Conservation (phyloP, 306 rosid species). For the Morella rubra region DNA sequence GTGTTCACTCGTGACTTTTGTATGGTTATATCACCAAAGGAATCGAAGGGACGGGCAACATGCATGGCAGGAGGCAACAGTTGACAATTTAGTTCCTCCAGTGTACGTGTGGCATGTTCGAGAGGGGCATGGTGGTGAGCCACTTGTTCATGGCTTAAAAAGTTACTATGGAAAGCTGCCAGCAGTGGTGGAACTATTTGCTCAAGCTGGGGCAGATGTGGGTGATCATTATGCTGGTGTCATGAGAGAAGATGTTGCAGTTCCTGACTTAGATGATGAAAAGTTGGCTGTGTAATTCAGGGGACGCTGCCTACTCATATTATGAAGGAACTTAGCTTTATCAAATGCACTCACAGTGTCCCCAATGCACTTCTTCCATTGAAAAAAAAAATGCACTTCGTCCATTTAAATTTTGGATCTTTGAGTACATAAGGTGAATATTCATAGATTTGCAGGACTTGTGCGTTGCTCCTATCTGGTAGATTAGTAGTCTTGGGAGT, state of each 20-base stretch:
- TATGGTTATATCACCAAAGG: too few relatives aligned
- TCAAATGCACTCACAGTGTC: background rate
- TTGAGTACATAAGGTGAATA: too few relatives aligned
- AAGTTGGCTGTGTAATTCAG: slow-evolving; percentile 54
- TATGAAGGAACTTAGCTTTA: background rate
- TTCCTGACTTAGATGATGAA: slow-evolving; percentile 57
- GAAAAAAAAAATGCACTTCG: too few relatives aligned
- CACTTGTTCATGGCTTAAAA: slow-evolving; percentile 52
- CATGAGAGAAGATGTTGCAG: slow-evolving; percentile 61
- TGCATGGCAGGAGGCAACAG: slow-evolving; percentile 73
- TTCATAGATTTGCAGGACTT: too few relatives aligned
- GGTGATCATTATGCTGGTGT: slow-evolving; percentile 36
- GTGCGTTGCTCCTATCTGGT: too few relatives aligned
- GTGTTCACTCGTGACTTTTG: too few relatives aligned
- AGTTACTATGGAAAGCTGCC: slow-evolving; percentile 66
- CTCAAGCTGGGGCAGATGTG: slow-evolving; percentile 54
- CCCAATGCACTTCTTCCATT: background rate
- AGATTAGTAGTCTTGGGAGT: too few relatives aligned
- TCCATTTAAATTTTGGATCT: too few relatives aligned
- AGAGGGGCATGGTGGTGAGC: slow-evolving; percentile 37
- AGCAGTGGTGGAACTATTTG: slow-evolving; percentile 72
- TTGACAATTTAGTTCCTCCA: slow-evolving; percentile 56
- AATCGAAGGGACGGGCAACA: slow-evolving; percentile 88
- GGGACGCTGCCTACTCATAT: background rate
- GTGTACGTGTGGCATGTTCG: slow-evolving; percentile 63